Evolutionary conservation across 176 grass and related monocot species (phyloP), one percentile per base, ranked within the genome.

Genomic region (Triticum timopheevii): DNA sequence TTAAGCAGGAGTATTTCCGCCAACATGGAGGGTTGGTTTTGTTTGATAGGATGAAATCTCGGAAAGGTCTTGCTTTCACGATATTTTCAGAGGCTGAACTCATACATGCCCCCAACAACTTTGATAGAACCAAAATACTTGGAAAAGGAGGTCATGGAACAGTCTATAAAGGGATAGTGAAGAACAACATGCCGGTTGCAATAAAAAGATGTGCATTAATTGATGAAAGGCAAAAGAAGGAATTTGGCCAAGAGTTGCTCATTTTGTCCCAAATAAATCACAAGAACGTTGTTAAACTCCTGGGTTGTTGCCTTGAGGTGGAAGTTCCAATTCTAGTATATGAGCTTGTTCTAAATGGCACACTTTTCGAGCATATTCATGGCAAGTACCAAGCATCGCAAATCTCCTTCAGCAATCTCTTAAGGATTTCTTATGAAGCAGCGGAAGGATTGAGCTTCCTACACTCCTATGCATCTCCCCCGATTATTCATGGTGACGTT

Each of bases 111-210:
- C 90, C 81, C 63, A 49, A 93, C 33, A 82, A 88, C 45, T 90
- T 85, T 1, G 88, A 93, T 19, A 90, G 73, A 36, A 80, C 71
- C 6, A 68, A 22, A 62, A 40, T 93, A 36, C 36, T 93, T 45
- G 88, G 88, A 4, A 61, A 84, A 24, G 91, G 91, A 74, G 88
- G 91, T 0, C 81, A 93, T 13, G 91, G 87, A 0, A 84, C 71
- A 0, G 90, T 91, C 10, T 91, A 31, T 31, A 31, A 31, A 31
- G 31, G 31, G 31, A 31, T 31, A 31, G 31, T 31, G 31, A 31
- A 31, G 56, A 68, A 30, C 12, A 84, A 80, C 7, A 5, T 65
- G 30, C 0, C 0, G 0, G 58, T 89, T 54, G 82, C 87, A 2
- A 80, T 89, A 2, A 89, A 89, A 24, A 49, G 82, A 19, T 84